Conservation (phyloP, 257 asterid genomes). For the Fraxinus excelsior region DNA sequence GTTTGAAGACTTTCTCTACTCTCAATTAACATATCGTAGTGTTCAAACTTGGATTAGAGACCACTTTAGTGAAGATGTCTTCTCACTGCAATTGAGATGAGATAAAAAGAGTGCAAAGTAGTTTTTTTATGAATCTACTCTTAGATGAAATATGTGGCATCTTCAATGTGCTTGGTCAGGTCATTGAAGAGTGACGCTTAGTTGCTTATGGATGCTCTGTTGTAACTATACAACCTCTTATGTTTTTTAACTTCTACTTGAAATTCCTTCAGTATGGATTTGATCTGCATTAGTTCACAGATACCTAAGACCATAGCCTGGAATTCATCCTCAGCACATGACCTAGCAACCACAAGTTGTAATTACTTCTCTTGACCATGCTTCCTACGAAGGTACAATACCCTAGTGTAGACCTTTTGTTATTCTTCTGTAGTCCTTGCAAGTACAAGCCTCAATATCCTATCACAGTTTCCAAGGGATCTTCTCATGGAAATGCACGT, state of each 20-base stretch:
- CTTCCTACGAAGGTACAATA: background rate
- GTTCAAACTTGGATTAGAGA: background rate
- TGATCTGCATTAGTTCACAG: background rate
- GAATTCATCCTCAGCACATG: background rate
- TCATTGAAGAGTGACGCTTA: background rate
- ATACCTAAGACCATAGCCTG: background rate
- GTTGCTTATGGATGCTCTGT: background rate
- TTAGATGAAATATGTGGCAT: background rate
- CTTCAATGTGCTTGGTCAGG: background rate
- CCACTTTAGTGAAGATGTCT: background rate
- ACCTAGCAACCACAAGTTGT: background rate
- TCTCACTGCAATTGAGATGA: background rate
- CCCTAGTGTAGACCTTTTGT: background rate
- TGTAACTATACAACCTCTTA: background rate
- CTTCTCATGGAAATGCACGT: background rate
- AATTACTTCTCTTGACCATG: background rate
- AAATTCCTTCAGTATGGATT: background rate
- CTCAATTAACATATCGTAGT: background rate
- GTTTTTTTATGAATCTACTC: background rate
- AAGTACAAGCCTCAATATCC: background rate
- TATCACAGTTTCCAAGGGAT: background rate
- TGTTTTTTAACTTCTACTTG: too few species aligned
- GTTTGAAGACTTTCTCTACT: background rate
- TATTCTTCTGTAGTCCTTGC: background rate
- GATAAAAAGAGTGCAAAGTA: background rate